Evolutionary conservation across 495 filamentous ascomycete species (phyloP), one percentile per base, ranked within the genome.

Genomic region (Annulohypoxylon stygium): DNA sequence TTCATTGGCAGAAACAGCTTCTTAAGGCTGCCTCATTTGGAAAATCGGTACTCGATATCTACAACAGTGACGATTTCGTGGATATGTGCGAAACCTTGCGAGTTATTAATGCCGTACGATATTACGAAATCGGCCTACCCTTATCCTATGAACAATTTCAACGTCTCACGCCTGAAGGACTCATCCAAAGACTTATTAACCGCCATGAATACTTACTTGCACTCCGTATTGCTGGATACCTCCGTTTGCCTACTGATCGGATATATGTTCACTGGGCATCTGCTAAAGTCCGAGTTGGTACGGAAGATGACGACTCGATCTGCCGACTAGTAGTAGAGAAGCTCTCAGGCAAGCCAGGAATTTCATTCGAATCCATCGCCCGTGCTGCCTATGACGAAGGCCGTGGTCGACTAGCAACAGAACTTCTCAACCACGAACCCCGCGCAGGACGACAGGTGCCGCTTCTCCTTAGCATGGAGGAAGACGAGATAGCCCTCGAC

Each of bases 241-340:
- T 99, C 0, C 90, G 90, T 48, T 87, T 99, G 14, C 91, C 97
- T 1, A 93, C 93, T 8, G 93, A 96, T 75, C 90, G 88, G 60
- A 97, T 99, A 61, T 97, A 97, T 73, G 94, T 97, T 12, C 94
- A 97, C 78, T 99, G 96, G 96, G 96, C 97, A 10, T 93, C 92
- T 25, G 90, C 96, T 79, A 99, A 98, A 79, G 97, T 98, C 26
- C 91, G 93, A 23, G 83, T 91, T 4, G 94, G 94, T 1, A 87
- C 91, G 4, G 93, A 93, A 50, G 91, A 95, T 69, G 97, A 98
- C 77, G 94, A 96, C 59, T 88, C 89, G 2, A 93, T 98, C 55
- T 97, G 94, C 83, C 89, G 89, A 30, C 86, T 93, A 55, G 93
- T 99, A 50, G 95, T 98, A 4, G 89, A 91, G 69, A 93, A 95